phyloP scores from a whole-genome alignment of 345 rosid species.

The Eucalyptus regnans region DNA sequence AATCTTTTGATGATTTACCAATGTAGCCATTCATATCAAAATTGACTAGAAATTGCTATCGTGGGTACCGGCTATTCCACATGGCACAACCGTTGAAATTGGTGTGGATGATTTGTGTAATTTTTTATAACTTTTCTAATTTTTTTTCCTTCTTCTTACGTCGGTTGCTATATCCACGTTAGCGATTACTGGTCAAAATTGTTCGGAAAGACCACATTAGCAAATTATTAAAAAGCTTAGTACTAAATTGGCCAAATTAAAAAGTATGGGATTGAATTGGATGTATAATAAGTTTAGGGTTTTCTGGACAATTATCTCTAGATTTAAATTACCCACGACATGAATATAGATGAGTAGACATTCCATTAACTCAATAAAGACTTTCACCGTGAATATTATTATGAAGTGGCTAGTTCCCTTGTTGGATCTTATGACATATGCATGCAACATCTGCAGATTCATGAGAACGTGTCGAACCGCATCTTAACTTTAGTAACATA shows the following conservation, averaged over 20 bases:
- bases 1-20: neutral
- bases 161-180: fast-evolving
- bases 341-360: neutral
- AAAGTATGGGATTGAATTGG: fast-evolving
- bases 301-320: neutral
- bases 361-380: neutral
- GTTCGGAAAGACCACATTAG: fast-evolving
- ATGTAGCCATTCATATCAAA: fast-evolving
- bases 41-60: fast-evolving
- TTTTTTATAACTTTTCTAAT: neutral
- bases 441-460: neutral
- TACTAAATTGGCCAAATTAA: fast-evolving
- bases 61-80: fast-evolving
- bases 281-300: fast-evolving
- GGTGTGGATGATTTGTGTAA: fast-evolving
- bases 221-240: neutral
- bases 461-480: neutral
- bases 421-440: neutral
- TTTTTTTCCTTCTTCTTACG: fast-evolving
- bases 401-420: neutral
- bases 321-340: neutral
- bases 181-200: neutral
- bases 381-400: neutral
- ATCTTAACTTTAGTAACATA: neutral
- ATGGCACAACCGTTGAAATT: fast-evolving